Conservation (phyloP, 83 land plant species). For the Picea engelmannii region DNA sequence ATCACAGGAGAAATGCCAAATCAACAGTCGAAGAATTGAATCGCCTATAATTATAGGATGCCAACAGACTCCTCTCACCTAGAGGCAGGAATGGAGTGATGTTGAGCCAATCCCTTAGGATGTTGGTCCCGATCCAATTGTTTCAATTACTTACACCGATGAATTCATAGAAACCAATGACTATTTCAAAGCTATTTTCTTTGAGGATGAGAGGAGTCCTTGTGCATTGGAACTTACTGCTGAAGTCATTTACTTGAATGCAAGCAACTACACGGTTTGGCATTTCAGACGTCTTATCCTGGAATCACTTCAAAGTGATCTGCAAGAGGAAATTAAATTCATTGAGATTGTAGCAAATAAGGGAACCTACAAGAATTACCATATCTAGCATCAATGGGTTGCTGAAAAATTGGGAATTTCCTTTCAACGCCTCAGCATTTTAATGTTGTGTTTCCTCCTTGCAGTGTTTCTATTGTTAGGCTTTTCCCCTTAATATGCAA, state of each 20-base stretch:
- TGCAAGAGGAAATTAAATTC: too few species aligned
- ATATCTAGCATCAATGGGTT: too few species aligned
- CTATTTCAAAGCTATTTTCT: conserved; percentile 83
- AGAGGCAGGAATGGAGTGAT: conserved; percentile 82
- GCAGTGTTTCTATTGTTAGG: too few species aligned
- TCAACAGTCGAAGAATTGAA: too few species aligned
- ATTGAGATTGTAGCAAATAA: too few species aligned
- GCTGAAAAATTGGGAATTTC: too few species aligned
- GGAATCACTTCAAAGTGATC: conserved; percentile 38
- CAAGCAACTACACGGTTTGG: conserved; percentile 93
- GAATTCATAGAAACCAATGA: conserved; percentile 84
- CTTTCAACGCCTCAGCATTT: too few species aligned
- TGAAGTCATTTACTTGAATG: conserved; percentile 68
- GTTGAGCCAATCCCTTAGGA: conserved; percentile 85
- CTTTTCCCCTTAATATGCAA: too few species aligned
- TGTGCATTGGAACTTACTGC: conserved; percentile 76
- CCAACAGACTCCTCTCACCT: conserved; percentile 39
- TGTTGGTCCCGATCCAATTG: conserved; percentile 94
- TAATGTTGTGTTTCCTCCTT: too few species aligned
- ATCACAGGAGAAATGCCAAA: too few species aligned
- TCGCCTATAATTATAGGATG: too few species aligned
- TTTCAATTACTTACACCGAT: conserved; percentile 75
- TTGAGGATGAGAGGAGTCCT: conserved; percentile 65
- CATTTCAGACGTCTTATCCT: conserved; percentile 90
- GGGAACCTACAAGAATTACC: too few species aligned